Conservation (phyloP, 768 basidiomycete species). For the Kwoniella newhampshirensis region DNA sequence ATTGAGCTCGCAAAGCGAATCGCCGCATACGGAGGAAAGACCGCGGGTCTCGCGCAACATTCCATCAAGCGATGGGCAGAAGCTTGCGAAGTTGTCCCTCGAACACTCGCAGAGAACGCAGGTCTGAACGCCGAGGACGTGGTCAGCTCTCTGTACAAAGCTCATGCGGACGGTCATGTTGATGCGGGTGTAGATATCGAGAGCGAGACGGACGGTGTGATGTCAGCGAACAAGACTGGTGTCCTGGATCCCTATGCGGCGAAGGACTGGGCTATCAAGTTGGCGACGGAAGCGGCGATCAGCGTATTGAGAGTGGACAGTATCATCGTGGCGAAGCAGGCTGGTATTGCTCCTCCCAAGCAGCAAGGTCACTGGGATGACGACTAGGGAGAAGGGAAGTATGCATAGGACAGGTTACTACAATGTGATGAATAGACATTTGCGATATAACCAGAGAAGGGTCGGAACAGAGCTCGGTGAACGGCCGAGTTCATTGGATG, state of each 20-base stretch:
- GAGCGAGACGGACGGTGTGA: slow-evolving; percentile 34
- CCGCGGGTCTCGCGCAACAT: slow-evolving; percentile 90
- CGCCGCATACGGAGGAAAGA: slow-evolving; percentile 78
- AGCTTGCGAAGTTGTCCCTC: slow-evolving; percentile 87
- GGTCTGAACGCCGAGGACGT: slow-evolving; percentile 87
- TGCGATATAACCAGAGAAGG: no score
- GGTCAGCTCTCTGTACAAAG: slow-evolving; percentile 81
- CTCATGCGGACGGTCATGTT: slow-evolving; percentile 65
- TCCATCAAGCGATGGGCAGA: slow-evolving; percentile 84
- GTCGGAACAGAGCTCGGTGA: no score
- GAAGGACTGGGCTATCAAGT: slow-evolving; percentile 65
- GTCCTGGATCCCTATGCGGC: slow-evolving; percentile 89
- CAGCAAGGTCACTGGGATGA: slow-evolving; percentile 51
- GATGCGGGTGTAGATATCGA: slow-evolving; percentile 53
- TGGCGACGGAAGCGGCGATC: slow-evolving; percentile 52
- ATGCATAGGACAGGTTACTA: background rate
- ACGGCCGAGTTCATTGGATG: slow-evolving; percentile 15
- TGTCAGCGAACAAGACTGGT: slow-evolving; percentile 26
- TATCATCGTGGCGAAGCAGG: slow-evolving; percentile 86
- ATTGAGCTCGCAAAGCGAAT: slow-evolving; percentile 84
- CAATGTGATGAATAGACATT: no score
- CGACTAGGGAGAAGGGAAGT: slow-evolving; percentile 25
- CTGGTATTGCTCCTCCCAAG: slow-evolving; percentile 52
- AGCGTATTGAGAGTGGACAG: slow-evolving; percentile 80
- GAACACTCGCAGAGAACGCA: slow-evolving; percentile 93